These are phyloP conservation scores for Trametes elegans DNA, from an alignment of 768 basidiomycete genomes.

Conservation along the genomic window DNA sequence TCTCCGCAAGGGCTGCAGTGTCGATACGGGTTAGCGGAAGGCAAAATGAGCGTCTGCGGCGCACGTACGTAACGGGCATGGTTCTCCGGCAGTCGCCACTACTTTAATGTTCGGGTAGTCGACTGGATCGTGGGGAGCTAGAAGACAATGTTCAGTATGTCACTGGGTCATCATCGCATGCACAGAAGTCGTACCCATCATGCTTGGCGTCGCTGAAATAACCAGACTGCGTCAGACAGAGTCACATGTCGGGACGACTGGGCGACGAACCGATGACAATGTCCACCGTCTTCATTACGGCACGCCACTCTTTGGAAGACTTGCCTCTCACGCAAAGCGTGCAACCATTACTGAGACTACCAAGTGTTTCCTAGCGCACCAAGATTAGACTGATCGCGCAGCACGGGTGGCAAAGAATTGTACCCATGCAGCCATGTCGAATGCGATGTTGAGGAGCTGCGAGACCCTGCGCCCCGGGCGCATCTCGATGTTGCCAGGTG, in stretches of 20 bases:
- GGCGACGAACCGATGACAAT: conserved; percentile 39
- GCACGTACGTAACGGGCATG: conserved; percentile 47
- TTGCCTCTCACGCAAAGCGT: conserved; percentile 55
- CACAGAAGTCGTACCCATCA: conserved; percentile 34
- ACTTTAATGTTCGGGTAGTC: conserved; percentile 55
- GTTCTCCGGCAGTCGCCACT: conserved; percentile 57
- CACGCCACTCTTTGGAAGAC: conserved; percentile 47
- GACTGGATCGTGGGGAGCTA: conserved; percentile 42
- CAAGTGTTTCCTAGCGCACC: conserved; percentile 44
- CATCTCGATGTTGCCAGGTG: conserved; percentile 60
- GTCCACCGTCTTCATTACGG: conserved; percentile 48
- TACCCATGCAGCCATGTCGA: conserved; percentile 68
- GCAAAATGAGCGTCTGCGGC: background rate
- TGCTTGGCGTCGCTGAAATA: conserved; percentile 44
- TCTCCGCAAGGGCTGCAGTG: conserved; percentile 38
- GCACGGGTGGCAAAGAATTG: background rate
- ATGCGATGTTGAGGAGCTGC: conserved; percentile 61
- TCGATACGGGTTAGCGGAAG: background rate
- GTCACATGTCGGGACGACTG: background rate
- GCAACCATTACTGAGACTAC: conserved; percentile 48
- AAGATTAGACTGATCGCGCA: background rate
- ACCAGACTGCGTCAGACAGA: background rate
- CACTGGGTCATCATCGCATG: background rate
- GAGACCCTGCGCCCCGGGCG: conserved; percentile 53
- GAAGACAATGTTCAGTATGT: background rate